Evolutionary conservation across 2,329 filamentous ascomycete genomes (phyloP), one percentile per base, ranked within the genome.

Genomic region (Beauveria varroae): DNA sequence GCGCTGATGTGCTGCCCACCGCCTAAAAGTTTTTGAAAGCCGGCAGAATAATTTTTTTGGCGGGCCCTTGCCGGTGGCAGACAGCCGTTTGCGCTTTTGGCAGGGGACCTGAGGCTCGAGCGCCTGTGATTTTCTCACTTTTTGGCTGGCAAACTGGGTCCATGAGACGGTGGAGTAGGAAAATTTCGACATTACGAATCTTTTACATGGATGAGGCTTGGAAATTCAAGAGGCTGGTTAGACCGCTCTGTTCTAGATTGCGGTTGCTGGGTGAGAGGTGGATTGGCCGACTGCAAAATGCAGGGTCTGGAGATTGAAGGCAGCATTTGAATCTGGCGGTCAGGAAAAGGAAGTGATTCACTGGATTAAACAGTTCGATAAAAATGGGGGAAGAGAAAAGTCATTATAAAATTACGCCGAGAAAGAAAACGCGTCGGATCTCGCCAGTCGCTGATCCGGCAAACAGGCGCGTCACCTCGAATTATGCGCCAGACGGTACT

Each of bases 1-100:
- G 44, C 62, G 57, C 40, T 56, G 53, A 60, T 68, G 65, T 65
- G 65, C 57, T 57, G 5, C 12, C 71, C 65, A 74, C 75, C 73
- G 74, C 73, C 70, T 64, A 66, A 65, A 66, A 66, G 57, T 66
- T 66, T 68, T 64, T 60, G 28, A 12, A 30, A 20, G 46, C 37
- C 44, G 65, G 64, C 64, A 66, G 65, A 67, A 66, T 62, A 20
- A 9, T 55, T 62, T 60, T 62, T 59, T 30, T 22, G 44, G 53
- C 40, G 60, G 52, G 26, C n/a, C 52, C 24, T 3, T 9, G 22
- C 24, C 9, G 18, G 12, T 6, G 18, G 56, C 44, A 7, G 46
- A 28, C n/a, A 24, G 14, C 5, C 30, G 20, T 24, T 18, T 34
- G 50, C 30, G 34, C 34, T 37, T 16, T 24, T 52, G 50, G 41